Evolutionary conservation across 257 asterid genomes (phyloP), one percentile per base, ranked within the genome.

Genomic region (Jaltomata sinuosa): DNA sequence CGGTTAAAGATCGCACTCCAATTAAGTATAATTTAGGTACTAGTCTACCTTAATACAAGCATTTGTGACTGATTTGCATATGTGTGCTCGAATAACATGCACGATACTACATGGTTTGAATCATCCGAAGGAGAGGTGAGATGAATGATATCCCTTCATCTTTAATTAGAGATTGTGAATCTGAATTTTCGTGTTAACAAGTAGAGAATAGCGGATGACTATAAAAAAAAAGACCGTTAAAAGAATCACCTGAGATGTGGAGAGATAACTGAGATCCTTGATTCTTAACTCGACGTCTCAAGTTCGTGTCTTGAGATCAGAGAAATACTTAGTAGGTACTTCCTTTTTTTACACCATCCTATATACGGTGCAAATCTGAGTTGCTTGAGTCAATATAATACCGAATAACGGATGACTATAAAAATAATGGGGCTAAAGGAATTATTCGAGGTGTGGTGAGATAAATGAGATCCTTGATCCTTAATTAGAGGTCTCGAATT

Each of bases 1-100:
- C 0, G 0, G 27, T 62, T 27, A 27, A 62, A 5, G 5, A 0
- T 59, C 27, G 0, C 0, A 27, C 10, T 61, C 1, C 12, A 61
- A 25, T 10, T 25, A 61, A 6, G 9, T 61, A 2, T 61, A 25
- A 12, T 61, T 11, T 11, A 2, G 9, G 12, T 61, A n/a, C n/a
- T n/a, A 25, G 10, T 27, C 19, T 25, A 61, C 4, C 5, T 61
- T 25, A 7, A 7, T 5, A 27, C 11, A 62, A 27, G 0, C 1
- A 62, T 62, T 27, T 62, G 7, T 6, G n/a, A 5, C 6, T 16
- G 1, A 62, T 62, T 27, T 62, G 16, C 11, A 27, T 1, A 62
- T 61, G 34, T 18, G 2, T 61, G 19, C 34, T 61, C 5, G 1
- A 25, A 25, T 61, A 61, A 25, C 2, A 61, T 27, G 34, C 1